Conservation (phyloP, 1,139 yeast genomes). For the Geotrichum siamense region DNA sequence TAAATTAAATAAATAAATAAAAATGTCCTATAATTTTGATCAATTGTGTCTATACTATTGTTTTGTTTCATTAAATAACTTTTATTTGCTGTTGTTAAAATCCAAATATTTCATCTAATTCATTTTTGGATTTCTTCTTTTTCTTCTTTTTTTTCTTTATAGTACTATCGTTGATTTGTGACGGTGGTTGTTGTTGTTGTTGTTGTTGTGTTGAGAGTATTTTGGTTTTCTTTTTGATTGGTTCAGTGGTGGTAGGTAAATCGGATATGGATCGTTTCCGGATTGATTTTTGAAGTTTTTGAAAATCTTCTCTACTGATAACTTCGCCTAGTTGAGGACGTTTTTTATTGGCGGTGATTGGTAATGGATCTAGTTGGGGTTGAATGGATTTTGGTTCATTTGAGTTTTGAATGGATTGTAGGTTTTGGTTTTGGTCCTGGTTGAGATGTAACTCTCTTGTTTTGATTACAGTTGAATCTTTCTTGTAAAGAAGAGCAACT, state of each 20-base stretch:
- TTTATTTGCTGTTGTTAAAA: background rate
- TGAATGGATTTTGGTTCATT: background rate
- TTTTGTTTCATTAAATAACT: too few species aligned
- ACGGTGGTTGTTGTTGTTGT: too few species aligned
- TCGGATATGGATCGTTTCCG: too few species aligned
- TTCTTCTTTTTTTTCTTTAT: slow-evolving; percentile 10
- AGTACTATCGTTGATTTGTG: too few species aligned
- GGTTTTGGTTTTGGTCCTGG: background rate
- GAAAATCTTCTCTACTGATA: background rate
- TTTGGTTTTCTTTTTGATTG: background rate
- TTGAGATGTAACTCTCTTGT: background rate
- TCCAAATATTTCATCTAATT: slow-evolving; percentile 14
- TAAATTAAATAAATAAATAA: too few species aligned
- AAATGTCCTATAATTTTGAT: background rate
- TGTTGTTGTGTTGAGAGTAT: too few species aligned
- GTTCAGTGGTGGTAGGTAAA: background rate
- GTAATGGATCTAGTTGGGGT: background rate
- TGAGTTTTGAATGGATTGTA: too few species aligned
- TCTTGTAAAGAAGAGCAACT: slow-evolving; percentile 6
- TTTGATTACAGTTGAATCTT: background rate
- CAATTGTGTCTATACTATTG: background rate
- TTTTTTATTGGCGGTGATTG: background rate
- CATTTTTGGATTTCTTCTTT: slow-evolving; percentile 15
- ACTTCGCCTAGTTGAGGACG: background rate
- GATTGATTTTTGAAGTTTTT: background rate